Evolutionary conservation across 1,284 basidiomycete species (phyloP).

Genomic region (Hemileia vastatrix): DNA sequence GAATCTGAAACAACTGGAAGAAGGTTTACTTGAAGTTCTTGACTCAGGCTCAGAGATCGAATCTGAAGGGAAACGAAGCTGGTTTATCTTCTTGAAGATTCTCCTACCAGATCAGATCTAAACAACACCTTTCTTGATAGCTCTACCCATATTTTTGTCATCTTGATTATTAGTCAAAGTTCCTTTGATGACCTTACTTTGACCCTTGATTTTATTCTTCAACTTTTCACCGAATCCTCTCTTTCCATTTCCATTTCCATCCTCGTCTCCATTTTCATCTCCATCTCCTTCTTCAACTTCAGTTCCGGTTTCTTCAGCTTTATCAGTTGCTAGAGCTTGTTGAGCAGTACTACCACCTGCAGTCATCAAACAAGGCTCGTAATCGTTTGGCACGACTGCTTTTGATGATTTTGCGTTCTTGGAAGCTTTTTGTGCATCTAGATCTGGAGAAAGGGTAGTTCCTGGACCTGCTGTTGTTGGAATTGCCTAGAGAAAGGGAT

Average conservation of each 20-base stretch:
- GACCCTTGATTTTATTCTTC: neutral
- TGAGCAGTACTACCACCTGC: neutral
- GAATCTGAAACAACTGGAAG: too few species aligned
- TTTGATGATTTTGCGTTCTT: neutral
- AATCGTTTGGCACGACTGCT: conserved; percentile 27
- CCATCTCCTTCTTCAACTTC: neutral
- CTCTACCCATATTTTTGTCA: neutral
- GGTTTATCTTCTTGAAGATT: too few species aligned
- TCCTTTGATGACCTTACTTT: neutral
- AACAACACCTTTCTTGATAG: too few species aligned
- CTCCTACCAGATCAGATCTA: too few species aligned
- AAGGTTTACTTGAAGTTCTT: too few species aligned
- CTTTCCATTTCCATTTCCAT: too few species aligned
- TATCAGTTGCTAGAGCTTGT: neutral
- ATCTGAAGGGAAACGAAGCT: too few species aligned
- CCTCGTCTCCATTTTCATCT: too few species aligned
- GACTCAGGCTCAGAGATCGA: too few species aligned
- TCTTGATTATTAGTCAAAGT: neutral
- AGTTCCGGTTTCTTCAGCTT: too few species aligned
- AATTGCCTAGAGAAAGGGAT: conserved; percentile 10
- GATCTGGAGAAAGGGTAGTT: conserved; percentile 28
- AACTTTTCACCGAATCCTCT: neutral
- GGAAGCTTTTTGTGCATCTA: conserved; percentile 18
- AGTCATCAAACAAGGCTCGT: neutral
- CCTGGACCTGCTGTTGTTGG: conserved; percentile 30